A percentile compares a stretch with the other conserved stretches of the same genome.
These are phyloP conservation scores for Backusella psychrophila DNA, from an alignment of 192 early-diverging fungal genomes.

Conservation along the genomic window DNA sequence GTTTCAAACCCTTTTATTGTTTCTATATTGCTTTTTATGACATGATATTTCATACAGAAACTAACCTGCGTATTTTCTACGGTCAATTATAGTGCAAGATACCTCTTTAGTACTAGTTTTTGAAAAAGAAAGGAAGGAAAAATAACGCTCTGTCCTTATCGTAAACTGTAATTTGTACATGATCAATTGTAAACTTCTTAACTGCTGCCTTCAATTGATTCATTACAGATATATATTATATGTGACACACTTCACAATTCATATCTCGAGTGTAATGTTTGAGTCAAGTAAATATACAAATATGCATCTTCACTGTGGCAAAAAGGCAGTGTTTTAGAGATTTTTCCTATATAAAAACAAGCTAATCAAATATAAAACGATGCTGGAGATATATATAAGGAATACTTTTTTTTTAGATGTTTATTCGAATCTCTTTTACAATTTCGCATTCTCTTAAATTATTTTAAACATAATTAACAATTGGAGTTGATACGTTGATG, in stretches of 20 bases:
- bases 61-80: not conserved
- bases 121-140: too few species aligned
- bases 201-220: too few species aligned
- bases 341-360: not conserved
- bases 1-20: not conserved
- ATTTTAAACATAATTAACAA: not conserved
- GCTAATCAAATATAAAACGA: not conserved
- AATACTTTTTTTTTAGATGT: not conserved
- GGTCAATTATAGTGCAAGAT: not conserved
- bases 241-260: not conserved
- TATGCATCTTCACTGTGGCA: not conserved
- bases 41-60: not conserved
- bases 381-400: not conserved
- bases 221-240: not conserved
- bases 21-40: not conserved
- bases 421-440: not conserved
- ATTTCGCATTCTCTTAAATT: not conserved
- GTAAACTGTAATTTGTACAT: too few species aligned
- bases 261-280: not conserved
- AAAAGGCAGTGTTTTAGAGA: not conserved
- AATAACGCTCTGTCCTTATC: too few species aligned
- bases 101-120: not conserved
- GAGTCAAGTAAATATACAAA: not conserved
- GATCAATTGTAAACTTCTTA: too few species aligned
- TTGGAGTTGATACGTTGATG: not conserved